A percentile compares a stretch with the other conserved stretches of the same genome.
These are phyloP conservation scores for Immersiella caudata DNA, from an alignment of 495 filamentous ascomycete species.

Conservation along the genomic window DNA sequence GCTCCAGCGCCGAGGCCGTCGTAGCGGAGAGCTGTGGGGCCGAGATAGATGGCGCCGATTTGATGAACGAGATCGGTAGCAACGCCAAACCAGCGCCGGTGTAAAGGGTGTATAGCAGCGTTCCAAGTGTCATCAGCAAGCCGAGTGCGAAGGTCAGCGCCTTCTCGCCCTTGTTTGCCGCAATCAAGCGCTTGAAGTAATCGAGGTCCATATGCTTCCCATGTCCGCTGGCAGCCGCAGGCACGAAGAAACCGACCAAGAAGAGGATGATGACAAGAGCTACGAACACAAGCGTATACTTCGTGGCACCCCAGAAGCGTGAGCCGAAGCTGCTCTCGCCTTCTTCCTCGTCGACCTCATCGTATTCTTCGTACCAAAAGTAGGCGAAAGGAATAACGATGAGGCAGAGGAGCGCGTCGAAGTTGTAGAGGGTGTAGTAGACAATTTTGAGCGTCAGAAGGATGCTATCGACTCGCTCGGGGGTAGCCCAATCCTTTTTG, in stretches of 20 bases:
- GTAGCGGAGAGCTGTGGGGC: slow-evolving; percentile 71
- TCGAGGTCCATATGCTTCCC: slow-evolving; percentile 74
- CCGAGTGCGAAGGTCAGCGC: slow-evolving; percentile 87
- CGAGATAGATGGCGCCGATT: slow-evolving; percentile 81
- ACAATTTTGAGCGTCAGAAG: slow-evolving; percentile 78
- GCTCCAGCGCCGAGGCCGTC: slow-evolving; percentile 76
- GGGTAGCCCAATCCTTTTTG: slow-evolving; percentile 94
- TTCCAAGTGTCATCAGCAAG: slow-evolving; percentile 81
- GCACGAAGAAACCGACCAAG: slow-evolving; percentile 90
- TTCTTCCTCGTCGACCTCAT: slow-evolving; percentile 78
- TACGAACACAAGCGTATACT: slow-evolving; percentile 88
- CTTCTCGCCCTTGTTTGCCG: slow-evolving; percentile 88
- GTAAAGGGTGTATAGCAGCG: slow-evolving; percentile 82
- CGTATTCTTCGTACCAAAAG: slow-evolving; percentile 98
- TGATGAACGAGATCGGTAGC: slow-evolving; percentile 86
- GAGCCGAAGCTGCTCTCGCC: slow-evolving; percentile 69
- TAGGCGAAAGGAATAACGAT: slow-evolving; percentile 93
- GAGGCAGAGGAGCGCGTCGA: slow-evolving; percentile 90
- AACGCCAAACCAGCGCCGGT: slow-evolving; percentile 88
- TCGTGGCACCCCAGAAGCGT: slow-evolving; percentile 78
- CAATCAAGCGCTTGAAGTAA: slow-evolving; percentile 83
- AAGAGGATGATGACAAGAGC: slow-evolving; percentile 79
- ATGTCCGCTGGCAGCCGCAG: slow-evolving; percentile 65
- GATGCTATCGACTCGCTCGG: slow-evolving; percentile 73
- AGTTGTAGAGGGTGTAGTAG: slow-evolving; percentile 89